Conservation (phyloP, 2,329 filamentous ascomycete genomes). For the Aspergillus chevalieri region DNA sequence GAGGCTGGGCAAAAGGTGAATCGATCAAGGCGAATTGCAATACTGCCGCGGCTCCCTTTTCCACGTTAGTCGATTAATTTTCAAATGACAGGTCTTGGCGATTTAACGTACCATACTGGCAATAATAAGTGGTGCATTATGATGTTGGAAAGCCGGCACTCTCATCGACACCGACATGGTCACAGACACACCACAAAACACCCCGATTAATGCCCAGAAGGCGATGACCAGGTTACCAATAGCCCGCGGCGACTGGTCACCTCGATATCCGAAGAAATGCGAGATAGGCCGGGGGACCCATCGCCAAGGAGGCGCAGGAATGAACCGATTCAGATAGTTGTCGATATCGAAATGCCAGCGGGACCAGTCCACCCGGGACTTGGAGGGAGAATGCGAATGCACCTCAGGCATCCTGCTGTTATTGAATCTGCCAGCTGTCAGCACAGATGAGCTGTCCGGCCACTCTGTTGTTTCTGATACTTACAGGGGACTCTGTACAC, state of each 20-base stretch:
- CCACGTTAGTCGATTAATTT: slow-evolving; percentile 3
- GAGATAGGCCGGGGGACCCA: slow-evolving; percentile 60
- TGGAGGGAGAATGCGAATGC: neutral
- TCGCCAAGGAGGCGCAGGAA: slow-evolving; percentile 61
- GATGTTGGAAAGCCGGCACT: slow-evolving; percentile 49
- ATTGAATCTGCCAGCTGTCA: no score
- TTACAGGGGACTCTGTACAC: no score
- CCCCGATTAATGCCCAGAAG: slow-evolving; percentile 60
- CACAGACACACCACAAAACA: slow-evolving; percentile 55
- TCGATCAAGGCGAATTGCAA: slow-evolving; percentile 67
- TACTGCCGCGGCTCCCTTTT: slow-evolving; percentile 66
- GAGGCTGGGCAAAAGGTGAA: slow-evolving; percentile 66
- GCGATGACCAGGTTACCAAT: slow-evolving; percentile 56
- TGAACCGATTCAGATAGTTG: slow-evolving; percentile 61
- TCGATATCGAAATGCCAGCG: slow-evolving; percentile 66
- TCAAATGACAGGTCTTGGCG: neutral
- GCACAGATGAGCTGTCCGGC: no score
- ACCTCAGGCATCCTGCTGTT: no score
- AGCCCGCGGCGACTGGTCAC: slow-evolving; percentile 21
- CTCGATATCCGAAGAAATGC: slow-evolving; percentile 62
- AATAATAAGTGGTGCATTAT: slow-evolving; percentile 56
- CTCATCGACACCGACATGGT: slow-evolving; percentile 53
- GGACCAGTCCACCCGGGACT: slow-evolving; percentile 15
- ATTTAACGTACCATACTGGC: slow-evolving; percentile 59
- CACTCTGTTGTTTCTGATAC: no score